Evolutionary conservation across 495 filamentous ascomycete genomes (phyloP).

Genomic region (Podospora sp.): DNA sequence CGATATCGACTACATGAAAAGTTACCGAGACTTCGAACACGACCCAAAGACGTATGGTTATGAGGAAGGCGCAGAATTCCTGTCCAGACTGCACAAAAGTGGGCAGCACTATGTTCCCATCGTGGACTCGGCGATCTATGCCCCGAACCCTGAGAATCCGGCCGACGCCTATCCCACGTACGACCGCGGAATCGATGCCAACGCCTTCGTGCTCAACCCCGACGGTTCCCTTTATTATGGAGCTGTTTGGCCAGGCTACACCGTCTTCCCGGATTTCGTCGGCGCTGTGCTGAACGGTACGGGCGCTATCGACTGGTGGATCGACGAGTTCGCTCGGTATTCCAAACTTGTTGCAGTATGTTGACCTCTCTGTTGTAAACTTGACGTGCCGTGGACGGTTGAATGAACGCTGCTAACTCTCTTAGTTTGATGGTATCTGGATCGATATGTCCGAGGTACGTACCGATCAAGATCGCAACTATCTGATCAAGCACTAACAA

Average conservation of each 20-base stretch:
- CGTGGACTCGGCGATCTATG: slow-evolving; percentile 80
- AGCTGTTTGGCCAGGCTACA: slow-evolving; percentile 86
- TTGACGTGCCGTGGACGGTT: too few relatives aligned
- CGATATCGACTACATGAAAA: slow-evolving; percentile 82
- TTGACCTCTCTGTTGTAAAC: background rate
- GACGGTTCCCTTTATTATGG: slow-evolving; percentile 76
- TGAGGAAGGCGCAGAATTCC: slow-evolving; percentile 64
- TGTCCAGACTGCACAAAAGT: slow-evolving; percentile 64
- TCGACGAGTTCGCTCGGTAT: slow-evolving; percentile 64
- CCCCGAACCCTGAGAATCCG: slow-evolving; percentile 70
- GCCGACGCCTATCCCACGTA: slow-evolving; percentile 73
- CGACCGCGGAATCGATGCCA: slow-evolving; percentile 63
- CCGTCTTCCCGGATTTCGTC: slow-evolving; percentile 50
- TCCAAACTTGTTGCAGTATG: slow-evolving; percentile 54
- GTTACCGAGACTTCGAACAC: slow-evolving; percentile 70
- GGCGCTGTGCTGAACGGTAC: slow-evolving; percentile 62
- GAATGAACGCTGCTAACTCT: slow-evolving; percentile 1
- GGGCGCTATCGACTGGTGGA: slow-evolving; percentile 69
- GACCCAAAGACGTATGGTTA: slow-evolving; percentile 69
- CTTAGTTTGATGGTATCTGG: slow-evolving; percentile 80
- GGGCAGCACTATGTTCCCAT: slow-evolving; percentile 81
- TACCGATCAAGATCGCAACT: background rate
- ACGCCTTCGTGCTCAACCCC: slow-evolving; percentile 68
- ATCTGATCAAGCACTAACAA: background rate
- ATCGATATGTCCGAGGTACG: slow-evolving; percentile 80